Evolutionary conservation across 2,329 filamentous ascomycete genomes (phyloP).

Genomic region (Penicillium sp.): DNA sequence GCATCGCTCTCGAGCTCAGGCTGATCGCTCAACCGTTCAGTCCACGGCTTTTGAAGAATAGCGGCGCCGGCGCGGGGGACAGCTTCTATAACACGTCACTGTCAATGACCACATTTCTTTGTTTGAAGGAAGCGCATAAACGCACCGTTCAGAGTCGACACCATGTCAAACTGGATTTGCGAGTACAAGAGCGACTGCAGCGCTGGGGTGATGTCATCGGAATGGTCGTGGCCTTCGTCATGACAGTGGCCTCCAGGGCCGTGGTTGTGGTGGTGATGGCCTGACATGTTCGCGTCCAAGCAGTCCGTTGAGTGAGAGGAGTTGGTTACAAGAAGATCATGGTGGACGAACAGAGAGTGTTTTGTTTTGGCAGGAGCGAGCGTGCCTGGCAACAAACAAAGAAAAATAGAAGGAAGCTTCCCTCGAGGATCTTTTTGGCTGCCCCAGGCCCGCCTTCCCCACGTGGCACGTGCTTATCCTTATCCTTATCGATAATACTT

Average conservation of each 20-base stretch:
- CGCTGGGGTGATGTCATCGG: slow-evolving; percentile 86
- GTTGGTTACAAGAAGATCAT: slow-evolving; percentile 1
- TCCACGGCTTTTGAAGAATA: slow-evolving; percentile 88
- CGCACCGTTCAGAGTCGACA: slow-evolving; percentile 74
- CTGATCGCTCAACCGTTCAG: slow-evolving; percentile 64
- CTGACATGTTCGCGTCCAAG: slow-evolving; percentile 25
- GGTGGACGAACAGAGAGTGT: not conserved
- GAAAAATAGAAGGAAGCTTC: not conserved
- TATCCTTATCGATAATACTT: not conserved
- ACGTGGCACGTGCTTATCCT: not conserved
- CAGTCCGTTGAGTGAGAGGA: not conserved
- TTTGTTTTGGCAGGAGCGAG: not conserved
- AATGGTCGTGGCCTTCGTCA: slow-evolving; percentile 72
- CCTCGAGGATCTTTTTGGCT: not conserved
- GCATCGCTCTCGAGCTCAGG: slow-evolving; percentile 81
- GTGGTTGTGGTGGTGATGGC: slow-evolving; percentile 35
- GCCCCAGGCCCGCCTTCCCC: not conserved
- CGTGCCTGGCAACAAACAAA: slow-evolving; percentile 1
- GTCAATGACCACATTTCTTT: not conserved
- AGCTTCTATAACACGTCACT: slow-evolving; percentile 45
- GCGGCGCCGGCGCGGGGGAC: slow-evolving; percentile 63
- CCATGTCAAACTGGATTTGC: slow-evolving; percentile 82
- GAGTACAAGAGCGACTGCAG: slow-evolving; percentile 87
- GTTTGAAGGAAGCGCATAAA: not conserved
- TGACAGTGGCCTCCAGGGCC: slow-evolving; percentile 46